Evolutionary conservation across 176 grass and related monocot genomes (phyloP).

Genomic region (Miscanthus lutarioriparius): DNA sequence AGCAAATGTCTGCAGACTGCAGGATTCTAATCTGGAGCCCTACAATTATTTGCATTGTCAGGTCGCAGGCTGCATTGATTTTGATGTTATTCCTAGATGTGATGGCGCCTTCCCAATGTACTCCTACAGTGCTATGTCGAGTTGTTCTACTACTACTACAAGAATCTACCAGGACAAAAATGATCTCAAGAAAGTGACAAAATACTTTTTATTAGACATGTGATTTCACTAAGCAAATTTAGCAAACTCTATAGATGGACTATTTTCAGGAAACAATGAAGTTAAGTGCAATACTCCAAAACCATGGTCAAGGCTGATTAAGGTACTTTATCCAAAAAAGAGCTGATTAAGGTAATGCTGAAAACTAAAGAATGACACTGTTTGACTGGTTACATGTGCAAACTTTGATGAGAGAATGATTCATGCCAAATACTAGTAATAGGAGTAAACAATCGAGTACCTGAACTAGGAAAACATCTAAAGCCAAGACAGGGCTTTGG

Average conservation of each 20-base stretch:
- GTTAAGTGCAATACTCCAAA: not conserved
- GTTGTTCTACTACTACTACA: not conserved
- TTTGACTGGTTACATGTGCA: not conserved
- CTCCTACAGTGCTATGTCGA: not conserved
- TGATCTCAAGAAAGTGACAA: not conserved
- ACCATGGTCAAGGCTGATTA: not conserved
- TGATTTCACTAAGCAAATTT: not conserved
- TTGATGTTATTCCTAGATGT: not conserved
- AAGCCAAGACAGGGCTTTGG: conserved; percentile 83
- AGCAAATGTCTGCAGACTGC: no score
- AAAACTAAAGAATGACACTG: not conserved
- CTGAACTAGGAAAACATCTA: conserved; percentile 98
- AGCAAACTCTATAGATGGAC: not conserved
- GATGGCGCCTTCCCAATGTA: not conserved
- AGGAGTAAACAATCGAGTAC: conserved; percentile 46
- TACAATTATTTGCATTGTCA: not conserved
- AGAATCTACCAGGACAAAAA: not conserved
- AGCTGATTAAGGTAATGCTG: not conserved
- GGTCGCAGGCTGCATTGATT: not conserved
- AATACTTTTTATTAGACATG: not conserved
- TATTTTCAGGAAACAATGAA: not conserved
- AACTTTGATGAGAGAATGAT: not conserved
- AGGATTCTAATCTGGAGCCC: not conserved
- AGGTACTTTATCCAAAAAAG: not conserved
- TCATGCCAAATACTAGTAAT: not conserved